Evolutionary conservation across 352 stramenopile genomes (phyloP).

Genomic region (Pelagophyceae sp.): DNA sequence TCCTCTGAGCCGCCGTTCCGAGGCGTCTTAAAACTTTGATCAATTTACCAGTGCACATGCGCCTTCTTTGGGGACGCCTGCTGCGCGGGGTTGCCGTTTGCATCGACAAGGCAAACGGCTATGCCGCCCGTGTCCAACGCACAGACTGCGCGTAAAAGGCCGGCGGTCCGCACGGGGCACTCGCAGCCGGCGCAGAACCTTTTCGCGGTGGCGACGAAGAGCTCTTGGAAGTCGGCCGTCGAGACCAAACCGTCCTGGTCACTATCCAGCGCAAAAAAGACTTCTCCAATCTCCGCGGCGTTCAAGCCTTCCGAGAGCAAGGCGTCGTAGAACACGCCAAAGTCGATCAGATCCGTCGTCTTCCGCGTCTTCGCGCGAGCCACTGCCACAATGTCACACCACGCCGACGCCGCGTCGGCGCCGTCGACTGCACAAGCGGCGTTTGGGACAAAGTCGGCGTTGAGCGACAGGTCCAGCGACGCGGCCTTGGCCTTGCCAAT

Average conservation of each 20-base stretch:
- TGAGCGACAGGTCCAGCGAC: neutral
- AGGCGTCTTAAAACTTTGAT: too few relatives aligned
- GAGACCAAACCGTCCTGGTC: constrained; percentile 3
- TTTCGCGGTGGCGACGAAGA: neutral
- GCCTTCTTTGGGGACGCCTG: neutral
- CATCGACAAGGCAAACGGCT: too few relatives aligned
- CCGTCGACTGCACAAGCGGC: too few relatives aligned
- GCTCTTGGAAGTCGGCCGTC: neutral
- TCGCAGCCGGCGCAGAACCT: neutral
- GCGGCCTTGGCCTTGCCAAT: constrained; percentile 43
- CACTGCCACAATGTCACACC: neutral
- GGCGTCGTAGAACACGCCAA: neutral
- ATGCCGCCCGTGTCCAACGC: too few relatives aligned
- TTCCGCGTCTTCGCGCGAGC: neutral
- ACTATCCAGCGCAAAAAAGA: constrained; percentile 1
- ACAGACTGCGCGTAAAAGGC: too few relatives aligned
- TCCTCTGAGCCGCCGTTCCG: too few relatives aligned
- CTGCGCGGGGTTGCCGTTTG: neutral
- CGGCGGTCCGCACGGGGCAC: too few relatives aligned
- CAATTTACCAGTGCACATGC: too few relatives aligned
- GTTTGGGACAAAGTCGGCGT: too few relatives aligned
- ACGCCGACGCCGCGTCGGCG: neutral
- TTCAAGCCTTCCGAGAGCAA: neutral
- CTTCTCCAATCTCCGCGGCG: neutral
- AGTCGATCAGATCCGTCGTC: neutral